Base-by-base conservation (phyloP, 176 grass and related monocot genomes). In the Hyparrhenia diplandra region DNA sequence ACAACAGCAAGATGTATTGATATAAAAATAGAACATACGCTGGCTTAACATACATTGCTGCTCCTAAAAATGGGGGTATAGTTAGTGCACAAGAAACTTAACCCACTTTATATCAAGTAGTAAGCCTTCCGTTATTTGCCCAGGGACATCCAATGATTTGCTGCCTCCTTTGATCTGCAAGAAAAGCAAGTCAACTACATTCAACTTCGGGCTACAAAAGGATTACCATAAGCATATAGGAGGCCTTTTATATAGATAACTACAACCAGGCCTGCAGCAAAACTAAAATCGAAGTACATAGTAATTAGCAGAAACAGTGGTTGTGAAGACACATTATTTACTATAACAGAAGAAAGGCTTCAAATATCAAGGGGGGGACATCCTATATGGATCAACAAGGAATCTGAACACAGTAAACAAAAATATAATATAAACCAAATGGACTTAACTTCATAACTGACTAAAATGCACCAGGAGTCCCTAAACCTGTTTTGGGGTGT, bases 111-210 rank as follows among this genome's bases (percentile, higher is more conserved):
- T 65, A 85, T 68, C 62, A 76, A n/a, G 55, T 67, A 62, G 71
- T 55, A 89, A 85, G 74, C 35, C 42, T 76, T 62, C 69, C 51
- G 41, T 64, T 89, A 69, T 82, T 89, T 89, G 47, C 4, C 64
- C 43, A 65, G 39, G 35, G 58, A 35, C 43, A 47, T 21, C 37
- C 64, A 43, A 76, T 64, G 21, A 46, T 65, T 58, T 10, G 20
- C 27, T 69, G 43, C 17, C 36, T 78, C 37, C 21, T 42, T 64
- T 10, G 5, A 80, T 54, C 83, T 89, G 79, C 23, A 82, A 68
- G 12, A 75, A 66, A 84, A 52, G 24, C 13, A 65, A 73, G 13
- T 61, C 66, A 86, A 11, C 29, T 73, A 21, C n/a, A 47, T 27
- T 20, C 69, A 67, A 84, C 9, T 12, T 64, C 17, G 20, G 2